These are phyloP conservation scores for Backusella tuberculispora DNA, from an alignment of 192 early-diverging fungal genomes.

Conservation along the genomic window DNA sequence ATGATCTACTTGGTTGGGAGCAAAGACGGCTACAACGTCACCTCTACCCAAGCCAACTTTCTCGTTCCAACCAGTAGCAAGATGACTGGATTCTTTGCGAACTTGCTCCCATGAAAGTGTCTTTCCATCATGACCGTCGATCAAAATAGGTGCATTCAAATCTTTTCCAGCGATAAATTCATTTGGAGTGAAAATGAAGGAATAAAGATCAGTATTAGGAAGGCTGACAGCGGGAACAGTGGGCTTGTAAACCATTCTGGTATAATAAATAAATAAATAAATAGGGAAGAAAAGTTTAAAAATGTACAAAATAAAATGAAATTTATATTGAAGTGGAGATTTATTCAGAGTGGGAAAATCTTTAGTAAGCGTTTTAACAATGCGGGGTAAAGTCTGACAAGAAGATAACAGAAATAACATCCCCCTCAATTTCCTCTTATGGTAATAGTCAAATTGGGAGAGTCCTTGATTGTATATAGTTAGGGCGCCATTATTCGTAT, in stretches of 20 bases:
- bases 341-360: conserved; percentile 13
- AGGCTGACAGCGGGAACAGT: conserved; percentile 18
- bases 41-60: conserved; percentile 61
- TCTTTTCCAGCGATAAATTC: conserved; percentile 22
- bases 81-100: conserved; percentile 21
- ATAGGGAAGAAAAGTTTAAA: background rate
- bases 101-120: conserved; percentile 27
- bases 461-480: too few relatives aligned
- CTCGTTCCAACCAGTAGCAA: conserved; percentile 56
- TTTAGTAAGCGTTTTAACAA: conserved; percentile 12
- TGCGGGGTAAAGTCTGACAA: conserved; percentile 12
- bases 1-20: conserved; percentile 72
- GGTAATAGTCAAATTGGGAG: background rate
- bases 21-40: conserved; percentile 70
- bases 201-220: conserved; percentile 33
- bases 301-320: conserved; percentile 1
- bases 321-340: conserved; percentile 15
- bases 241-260: conserved; percentile 32
- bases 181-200: conserved; percentile 31
- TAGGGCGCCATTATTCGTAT: too few relatives aligned
- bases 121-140: conserved; percentile 21
- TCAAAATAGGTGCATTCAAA: conserved; percentile 18
- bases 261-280: background rate
- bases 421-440: background rate
- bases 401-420: background rate